Conservation (phyloP, 441 rosid species). For the Erysimum cheiri region DNA sequence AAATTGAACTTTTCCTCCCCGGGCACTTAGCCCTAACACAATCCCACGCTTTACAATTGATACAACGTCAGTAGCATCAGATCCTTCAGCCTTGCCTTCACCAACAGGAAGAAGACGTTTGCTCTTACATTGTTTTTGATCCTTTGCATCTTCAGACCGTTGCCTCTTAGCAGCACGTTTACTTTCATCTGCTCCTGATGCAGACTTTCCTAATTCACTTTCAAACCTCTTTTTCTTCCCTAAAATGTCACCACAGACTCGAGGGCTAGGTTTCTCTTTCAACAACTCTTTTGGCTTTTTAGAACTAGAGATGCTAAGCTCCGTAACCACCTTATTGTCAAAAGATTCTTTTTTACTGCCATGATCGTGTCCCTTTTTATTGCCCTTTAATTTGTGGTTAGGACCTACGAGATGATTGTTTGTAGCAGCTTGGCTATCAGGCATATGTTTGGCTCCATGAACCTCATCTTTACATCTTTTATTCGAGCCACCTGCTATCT, state of each 20-base stretch:
- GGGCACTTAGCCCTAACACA: conserved; percentile 58
- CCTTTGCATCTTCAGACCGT: conserved; percentile 47
- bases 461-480: conserved; percentile 44
- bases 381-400: conserved; percentile 46
- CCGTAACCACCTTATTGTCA: conserved; percentile 27
- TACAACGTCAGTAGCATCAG: conserved; percentile 36
- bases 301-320: conserved; percentile 16
- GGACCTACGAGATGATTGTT: conserved; percentile 40
- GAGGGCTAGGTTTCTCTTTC: conserved; percentile 49
- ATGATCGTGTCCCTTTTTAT: conserved; percentile 11
- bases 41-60: conserved; percentile 47
- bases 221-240: conserved; percentile 55
- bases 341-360: conserved; percentile 24
- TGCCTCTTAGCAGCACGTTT: conserved; percentile 59
- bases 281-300: conserved; percentile 22
- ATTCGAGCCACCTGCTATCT: conserved; percentile 38
- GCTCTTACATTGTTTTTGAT: conserved; percentile 40
- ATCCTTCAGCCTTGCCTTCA: conserved; percentile 48
- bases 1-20: conserved; percentile 43
- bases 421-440: conserved; percentile 47
- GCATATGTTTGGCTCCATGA: conserved; percentile 44
- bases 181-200: conserved; percentile 48
- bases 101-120: conserved; percentile 44
- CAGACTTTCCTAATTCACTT: conserved; percentile 52
- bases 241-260: conserved; percentile 46